These are phyloP conservation scores for Aspergillus jensenii DNA, from an alignment of 2,329 filamentous ascomycete genomes.

Conservation along the genomic window DNA sequence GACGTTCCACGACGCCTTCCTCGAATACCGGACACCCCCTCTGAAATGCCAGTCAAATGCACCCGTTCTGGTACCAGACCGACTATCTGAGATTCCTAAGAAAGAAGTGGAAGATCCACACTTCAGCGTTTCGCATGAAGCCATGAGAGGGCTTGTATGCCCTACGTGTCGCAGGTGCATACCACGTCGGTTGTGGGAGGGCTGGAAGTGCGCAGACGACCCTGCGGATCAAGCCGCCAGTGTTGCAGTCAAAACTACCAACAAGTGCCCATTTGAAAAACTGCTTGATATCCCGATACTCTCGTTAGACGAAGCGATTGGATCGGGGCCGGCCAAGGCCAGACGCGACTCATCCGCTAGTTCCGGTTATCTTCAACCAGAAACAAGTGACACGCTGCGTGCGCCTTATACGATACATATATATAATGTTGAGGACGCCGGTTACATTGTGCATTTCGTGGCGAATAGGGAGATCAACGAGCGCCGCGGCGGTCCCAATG, in stretches of 20 bases:
- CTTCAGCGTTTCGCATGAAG: constrained; percentile 50
- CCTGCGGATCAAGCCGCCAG: no score
- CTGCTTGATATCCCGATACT: constrained; percentile 22
- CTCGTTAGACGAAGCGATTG: constrained; percentile 34
- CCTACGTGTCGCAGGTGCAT: constrained; percentile 63
- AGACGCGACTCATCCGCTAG: constrained; percentile 28
- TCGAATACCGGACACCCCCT: constrained; percentile 53
- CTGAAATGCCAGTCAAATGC: constrained; percentile 35
- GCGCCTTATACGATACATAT: constrained; percentile 33
- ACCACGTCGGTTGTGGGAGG: constrained; percentile 59
- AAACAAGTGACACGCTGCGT: constrained; percentile 25
- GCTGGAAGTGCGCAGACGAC: constrained; percentile 57
- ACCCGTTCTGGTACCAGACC: constrained; percentile 41
- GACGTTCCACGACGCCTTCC: constrained; percentile 57
- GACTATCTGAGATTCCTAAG: constrained; percentile 39
- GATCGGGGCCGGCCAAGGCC: constrained; percentile 28
- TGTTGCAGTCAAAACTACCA: no score
- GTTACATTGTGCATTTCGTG: constrained; percentile 57
- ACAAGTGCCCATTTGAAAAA: constrained; percentile 50
- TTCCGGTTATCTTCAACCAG: constrained; percentile 25
- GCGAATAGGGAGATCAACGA: constrained; percentile 55
- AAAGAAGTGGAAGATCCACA: constrained; percentile 28
- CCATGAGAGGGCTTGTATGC: constrained; percentile 67
- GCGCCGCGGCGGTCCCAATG: constrained; percentile 57
- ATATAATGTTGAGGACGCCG: constrained; percentile 35